A percentile compares a stretch with the other conserved stretches of the same genome.
phyloP scores from a whole-genome alignment of 768 basidiomycete species.

The Kondoa malvinella region DNA sequence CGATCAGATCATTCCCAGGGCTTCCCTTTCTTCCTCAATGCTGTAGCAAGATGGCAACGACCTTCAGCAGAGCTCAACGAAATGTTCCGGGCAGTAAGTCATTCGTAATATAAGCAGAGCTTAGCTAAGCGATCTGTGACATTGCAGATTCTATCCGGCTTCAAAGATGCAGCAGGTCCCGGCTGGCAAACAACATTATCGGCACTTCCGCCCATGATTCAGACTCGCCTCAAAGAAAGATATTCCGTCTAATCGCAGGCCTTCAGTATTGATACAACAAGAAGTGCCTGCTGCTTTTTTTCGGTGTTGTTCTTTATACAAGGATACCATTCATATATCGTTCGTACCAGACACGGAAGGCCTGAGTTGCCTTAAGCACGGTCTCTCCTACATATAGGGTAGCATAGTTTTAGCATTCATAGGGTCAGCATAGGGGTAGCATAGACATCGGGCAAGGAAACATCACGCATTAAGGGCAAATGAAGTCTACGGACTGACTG shows the following conservation, averaged over 20 bases:
- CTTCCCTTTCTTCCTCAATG: slow-evolving; percentile 93
- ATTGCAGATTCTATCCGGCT: slow-evolving; percentile 56
- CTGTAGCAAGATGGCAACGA: slow-evolving; percentile 83
- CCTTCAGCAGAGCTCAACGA: slow-evolving; percentile 78
- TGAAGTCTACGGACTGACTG: background rate
- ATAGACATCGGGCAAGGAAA: background rate
- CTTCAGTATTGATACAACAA: background rate
- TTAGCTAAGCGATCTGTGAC: background rate
- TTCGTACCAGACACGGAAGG: too few species aligned
- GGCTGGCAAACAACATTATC: slow-evolving; percentile 72
- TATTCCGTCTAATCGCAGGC: slow-evolving; percentile 51
- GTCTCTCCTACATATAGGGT: too few species aligned
- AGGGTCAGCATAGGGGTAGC: slow-evolving; percentile 5
- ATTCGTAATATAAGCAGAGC: too few species aligned
- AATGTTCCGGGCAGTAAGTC: slow-evolving; percentile 61
- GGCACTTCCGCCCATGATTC: slow-evolving; percentile 71
- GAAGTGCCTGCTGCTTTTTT: background rate
- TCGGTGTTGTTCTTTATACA: too few species aligned
- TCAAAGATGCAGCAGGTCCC: slow-evolving; percentile 69
- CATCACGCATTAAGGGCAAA: background rate
- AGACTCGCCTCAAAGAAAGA: slow-evolving; percentile 64
- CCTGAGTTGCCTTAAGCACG: too few species aligned
- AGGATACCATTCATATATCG: too few species aligned
- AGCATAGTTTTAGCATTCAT: background rate
- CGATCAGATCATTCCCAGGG: slow-evolving; percentile 40